phyloP scores from a whole-genome alignment of 1,284 basidiomycete species.

The Earliella scabrosa region DNA sequence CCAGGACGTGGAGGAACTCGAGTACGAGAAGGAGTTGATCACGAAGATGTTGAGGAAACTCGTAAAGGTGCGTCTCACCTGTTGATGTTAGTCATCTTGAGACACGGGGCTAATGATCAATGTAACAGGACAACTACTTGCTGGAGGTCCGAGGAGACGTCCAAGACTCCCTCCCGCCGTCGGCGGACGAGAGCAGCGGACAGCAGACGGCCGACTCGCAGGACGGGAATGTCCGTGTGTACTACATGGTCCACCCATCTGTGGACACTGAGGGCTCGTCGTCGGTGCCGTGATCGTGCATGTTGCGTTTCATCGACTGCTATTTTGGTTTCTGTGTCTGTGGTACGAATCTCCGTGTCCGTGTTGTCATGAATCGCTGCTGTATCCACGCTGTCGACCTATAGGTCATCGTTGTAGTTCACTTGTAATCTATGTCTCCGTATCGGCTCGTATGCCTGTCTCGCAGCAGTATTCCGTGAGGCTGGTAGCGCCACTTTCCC shows the following conservation, averaged over 20 bases:
- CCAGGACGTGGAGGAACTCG: conserved; percentile 86
- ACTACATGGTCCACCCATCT: conserved; percentile 82
- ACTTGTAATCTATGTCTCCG: conserved; percentile 10
- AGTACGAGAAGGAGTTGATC: conserved; percentile 90
- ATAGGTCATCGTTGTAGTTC: conserved; percentile 2
- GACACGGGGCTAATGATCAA: too few species aligned
- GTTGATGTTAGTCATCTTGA: background rate
- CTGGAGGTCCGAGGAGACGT: conserved; percentile 85
- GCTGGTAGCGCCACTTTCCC: background rate
- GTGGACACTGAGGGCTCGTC: conserved; percentile 69
- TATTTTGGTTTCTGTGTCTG: background rate
- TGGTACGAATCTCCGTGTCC: background rate
- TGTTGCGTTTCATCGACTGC: background rate
- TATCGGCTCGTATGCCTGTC: too few species aligned
- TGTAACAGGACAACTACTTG: conserved; percentile 87
- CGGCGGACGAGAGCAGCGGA: conserved; percentile 58
- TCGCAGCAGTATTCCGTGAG: too few species aligned
- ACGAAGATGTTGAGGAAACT: conserved; percentile 89
- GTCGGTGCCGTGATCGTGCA: conserved; percentile 27
- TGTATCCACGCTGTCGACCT: conserved; percentile 17
- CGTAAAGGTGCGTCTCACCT: conserved; percentile 67
- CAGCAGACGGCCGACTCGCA: conserved; percentile 50
- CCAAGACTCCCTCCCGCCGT: conserved; percentile 72
- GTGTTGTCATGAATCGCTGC: conserved; percentile 14
- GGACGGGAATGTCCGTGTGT: conserved; percentile 66